A percentile compares a stretch with the other conserved stretches of the same genome.
Evolutionary conservation across 2,329 filamentous ascomycete genomes (phyloP).

Genomic region (Penicillium sp.): DNA sequence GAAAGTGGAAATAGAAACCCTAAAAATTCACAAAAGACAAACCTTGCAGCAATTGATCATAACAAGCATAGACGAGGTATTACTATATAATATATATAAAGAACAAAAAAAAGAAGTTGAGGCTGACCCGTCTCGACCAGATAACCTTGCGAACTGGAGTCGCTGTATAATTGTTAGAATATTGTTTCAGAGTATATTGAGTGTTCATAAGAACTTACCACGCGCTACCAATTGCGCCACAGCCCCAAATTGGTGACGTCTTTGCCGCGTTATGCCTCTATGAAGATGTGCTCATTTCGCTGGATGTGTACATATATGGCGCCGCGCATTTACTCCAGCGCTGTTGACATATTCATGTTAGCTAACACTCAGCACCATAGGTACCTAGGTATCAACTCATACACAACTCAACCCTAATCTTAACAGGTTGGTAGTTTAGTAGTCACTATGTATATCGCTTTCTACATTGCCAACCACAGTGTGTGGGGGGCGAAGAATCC

Average conservation of each 20-base stretch:
- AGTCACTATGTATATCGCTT: not conserved
- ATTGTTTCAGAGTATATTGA: too few species aligned
- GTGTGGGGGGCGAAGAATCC: not conserved
- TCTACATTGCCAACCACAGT: not conserved
- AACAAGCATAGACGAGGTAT: too few species aligned
- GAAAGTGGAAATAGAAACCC: too few species aligned
- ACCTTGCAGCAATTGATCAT: too few species aligned
- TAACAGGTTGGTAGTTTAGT: not conserved
- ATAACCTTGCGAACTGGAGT: too few species aligned
- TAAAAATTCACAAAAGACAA: too few species aligned
- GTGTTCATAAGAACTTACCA: not conserved
- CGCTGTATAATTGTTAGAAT: too few species aligned
- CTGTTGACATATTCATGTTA: not conserved
- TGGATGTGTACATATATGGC: not conserved
- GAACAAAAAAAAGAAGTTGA: too few species aligned
- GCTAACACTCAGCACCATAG: not conserved
- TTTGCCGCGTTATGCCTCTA: not conserved
- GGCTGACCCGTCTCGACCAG: too few species aligned
- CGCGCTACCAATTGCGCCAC: constrained; percentile 1
- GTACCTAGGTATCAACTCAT: not conserved
- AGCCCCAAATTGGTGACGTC: not conserved
- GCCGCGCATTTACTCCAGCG: not conserved
- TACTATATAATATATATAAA: too few species aligned
- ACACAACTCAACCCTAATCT: not conserved
- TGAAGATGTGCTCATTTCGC: rapidly evolving